Base-by-base conservation (phyloP, 1,284 basidiomycete genomes). In the Fomitiporia mediterranea region DNA sequence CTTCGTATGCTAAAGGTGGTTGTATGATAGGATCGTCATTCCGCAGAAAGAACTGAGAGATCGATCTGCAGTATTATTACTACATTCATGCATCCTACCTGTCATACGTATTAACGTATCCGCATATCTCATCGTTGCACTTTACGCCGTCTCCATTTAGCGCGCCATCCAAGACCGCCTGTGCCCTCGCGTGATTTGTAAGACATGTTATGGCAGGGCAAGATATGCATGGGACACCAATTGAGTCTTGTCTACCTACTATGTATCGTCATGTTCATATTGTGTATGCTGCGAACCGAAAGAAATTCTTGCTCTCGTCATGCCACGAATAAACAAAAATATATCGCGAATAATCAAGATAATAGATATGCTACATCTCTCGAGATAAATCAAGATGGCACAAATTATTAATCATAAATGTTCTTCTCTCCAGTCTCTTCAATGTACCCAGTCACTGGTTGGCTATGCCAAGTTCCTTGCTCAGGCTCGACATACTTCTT, bases 1-100 rank as follows among this genome's bases (percentile, higher is more conserved):
- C n/a, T n/a, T n/a, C n/a, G n/a, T 17, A 27, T 42, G 15, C 30
- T 44, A n/a, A 25, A 4, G 46, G 44, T 21, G 30, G 49, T 35
- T 37, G 13, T 25, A 32, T 49, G 59, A 56, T 66, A 93, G 90
- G 90, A 58, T 91, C 84, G 70, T 91, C 89, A 59, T 91, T 88
- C 84, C 87, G 89, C 73, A 83, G 83, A 78, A 91, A 91, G 79
- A 89, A 86, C 78, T 91, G 78, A 78, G 68, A 62, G 25, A 6
- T n/a, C 21, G 17, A 21, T 50, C 49, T 57, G 60, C 55, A 68
- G 60, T 59, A 64, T 67, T 60, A 52, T 61, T 58, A 39, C 67
- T 39, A n/a, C 43, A 43, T 28, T 46, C 34, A 53, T 42, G 32
- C 50, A 47, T 44, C 30, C 21, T 37, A 17, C 56, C 55, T 35